Evolutionary conservation across 768 basidiomycete species (phyloP).

Genomic region (Tylopilus rubrobrunneus): DNA sequence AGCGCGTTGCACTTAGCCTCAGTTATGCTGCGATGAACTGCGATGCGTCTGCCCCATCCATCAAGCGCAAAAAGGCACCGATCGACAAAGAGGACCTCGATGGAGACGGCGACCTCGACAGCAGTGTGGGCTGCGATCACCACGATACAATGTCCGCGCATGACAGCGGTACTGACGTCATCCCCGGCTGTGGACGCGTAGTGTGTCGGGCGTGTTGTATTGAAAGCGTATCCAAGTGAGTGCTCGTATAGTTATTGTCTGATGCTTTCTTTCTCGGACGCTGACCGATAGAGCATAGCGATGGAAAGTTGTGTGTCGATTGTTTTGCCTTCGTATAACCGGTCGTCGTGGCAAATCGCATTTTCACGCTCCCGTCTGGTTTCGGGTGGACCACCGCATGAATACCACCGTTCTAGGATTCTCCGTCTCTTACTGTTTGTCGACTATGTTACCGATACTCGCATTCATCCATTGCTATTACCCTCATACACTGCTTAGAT

Average conservation of each 20-base stretch:
- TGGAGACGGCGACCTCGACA: slow-evolving; percentile 1
- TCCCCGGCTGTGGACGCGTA: slow-evolving; percentile 34
- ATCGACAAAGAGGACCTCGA: slow-evolving; percentile 21
- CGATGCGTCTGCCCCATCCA: slow-evolving; percentile 7
- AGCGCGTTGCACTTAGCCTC: slow-evolving; percentile 26
- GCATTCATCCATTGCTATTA: slow-evolving; percentile 4
- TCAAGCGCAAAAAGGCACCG: slow-evolving; percentile 29
- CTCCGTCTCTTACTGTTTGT: not conserved
- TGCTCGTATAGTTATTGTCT: not conserved
- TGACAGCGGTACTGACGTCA: slow-evolving; percentile 7
- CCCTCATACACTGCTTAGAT: slow-evolving; percentile 4
- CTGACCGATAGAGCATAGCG: slow-evolving; percentile 17
- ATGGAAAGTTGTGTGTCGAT: slow-evolving; percentile 31
- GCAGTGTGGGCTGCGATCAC: not conserved
- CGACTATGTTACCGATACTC: slow-evolving; percentile 4
- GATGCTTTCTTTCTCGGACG: not conserved
- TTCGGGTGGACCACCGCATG: not conserved
- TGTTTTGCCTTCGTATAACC: slow-evolving; percentile 27
- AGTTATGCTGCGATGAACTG: slow-evolving; percentile 23
- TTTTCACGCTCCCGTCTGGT: not conserved
- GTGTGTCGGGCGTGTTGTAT: slow-evolving; percentile 35
- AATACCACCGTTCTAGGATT: not conserved
- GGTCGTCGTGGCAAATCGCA: not conserved
- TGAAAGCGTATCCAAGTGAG: slow-evolving; percentile 35
- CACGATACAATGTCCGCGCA: not conserved